Conservation (phyloP, 2,329 filamentous ascomycete genomes). For the Triangularia setosa region DNA sequence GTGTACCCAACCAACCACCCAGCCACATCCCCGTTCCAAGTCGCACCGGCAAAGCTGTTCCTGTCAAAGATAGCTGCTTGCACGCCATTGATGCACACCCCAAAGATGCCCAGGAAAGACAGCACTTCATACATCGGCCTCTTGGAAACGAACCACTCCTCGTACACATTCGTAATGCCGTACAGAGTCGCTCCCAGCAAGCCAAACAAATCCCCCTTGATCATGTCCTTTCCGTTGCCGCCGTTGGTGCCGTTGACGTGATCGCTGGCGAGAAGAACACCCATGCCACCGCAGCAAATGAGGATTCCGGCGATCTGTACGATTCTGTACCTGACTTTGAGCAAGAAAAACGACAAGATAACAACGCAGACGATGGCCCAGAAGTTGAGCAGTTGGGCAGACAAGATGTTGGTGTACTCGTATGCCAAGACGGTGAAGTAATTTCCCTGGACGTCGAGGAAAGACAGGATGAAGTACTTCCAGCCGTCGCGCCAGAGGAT, state of each 20-base stretch:
- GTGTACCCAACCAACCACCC: conserved; percentile 92
- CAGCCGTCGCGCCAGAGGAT: conserved; percentile 71
- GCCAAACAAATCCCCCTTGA: conserved; percentile 92
- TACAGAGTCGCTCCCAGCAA: conserved; percentile 87
- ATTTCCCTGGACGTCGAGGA: conserved; percentile 93
- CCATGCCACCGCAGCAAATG: conserved; percentile 86
- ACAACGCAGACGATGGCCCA: conserved; percentile 97
- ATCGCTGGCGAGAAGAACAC: conserved; percentile 80
- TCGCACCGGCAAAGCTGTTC: conserved; percentile 58
- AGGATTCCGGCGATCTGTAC: conserved; percentile 84
- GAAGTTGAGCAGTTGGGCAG: conserved; percentile 94
- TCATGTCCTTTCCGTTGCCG: conserved; percentile 61
- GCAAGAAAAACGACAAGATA: conserved; percentile 72
- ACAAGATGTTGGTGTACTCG: conserved; percentile 85
- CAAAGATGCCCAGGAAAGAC: conserved; percentile 84
- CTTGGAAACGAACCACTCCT: conserved; percentile 90
- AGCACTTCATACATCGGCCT: conserved; percentile 89
- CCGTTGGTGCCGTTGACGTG: conserved; percentile 74
- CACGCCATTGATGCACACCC: conserved; percentile 83
- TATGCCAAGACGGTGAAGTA: conserved; percentile 97
- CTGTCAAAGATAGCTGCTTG: conserved; percentile 93
- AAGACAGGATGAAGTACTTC: conserved; percentile 90
- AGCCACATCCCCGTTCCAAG: conserved; percentile 64
- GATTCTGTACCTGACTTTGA: conserved; percentile 84
- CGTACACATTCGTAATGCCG: conserved; percentile 83